Base-by-base conservation (phyloP, 129 eudicot species). In the Flaveria linearis region DNA sequence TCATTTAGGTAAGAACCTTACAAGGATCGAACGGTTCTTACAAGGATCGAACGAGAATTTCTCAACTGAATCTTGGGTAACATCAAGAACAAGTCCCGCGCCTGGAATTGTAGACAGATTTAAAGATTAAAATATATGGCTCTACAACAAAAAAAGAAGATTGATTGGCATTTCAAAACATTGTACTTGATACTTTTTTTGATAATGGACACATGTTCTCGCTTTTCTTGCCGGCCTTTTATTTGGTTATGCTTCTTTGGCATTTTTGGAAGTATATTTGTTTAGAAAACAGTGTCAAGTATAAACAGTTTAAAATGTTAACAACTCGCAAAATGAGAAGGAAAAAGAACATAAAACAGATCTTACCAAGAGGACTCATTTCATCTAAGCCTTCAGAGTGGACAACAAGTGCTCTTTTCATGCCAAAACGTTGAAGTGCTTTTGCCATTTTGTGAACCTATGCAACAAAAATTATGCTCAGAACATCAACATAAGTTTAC, bases 321-420 rank as follows among this genome's bases (percentile, higher is more conserved):
- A n/a, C 52, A 16, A n/a, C 52, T 41, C 16, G 22, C 15, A 28
- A 2, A 20, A 2, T 14, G 11, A 23, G 15, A 16, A 18, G 3
- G 15, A 23, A 68, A 25, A 30, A 43, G 1, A 56, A 51, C 3
- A 50, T 65, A 79, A 49, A 39, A 22, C 14, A 52, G 26, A 73
- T 46, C 71, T 73, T 82, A 92, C 98, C 98, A 50, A 92, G 87
- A 39, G 98, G 96, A 72, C 96, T 90, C 94, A 90, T 92, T 79
- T 92, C 98, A 80, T 90, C 98, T 33, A 92, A 82, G 56, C 98
- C 98, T 74, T 92, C 98, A 20, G 98, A 92, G 83, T 92, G 98
- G 75, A 92, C 98, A 43, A 92, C 90, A 42, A 92, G 72, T 80
- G 98, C 98, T 81, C 96, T 86, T 74, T 88, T 86, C 96, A 92